Evolutionary conservation across 78 protist genomes (phyloP).

Genomic region (Dictyostelium purpureum): DNA sequence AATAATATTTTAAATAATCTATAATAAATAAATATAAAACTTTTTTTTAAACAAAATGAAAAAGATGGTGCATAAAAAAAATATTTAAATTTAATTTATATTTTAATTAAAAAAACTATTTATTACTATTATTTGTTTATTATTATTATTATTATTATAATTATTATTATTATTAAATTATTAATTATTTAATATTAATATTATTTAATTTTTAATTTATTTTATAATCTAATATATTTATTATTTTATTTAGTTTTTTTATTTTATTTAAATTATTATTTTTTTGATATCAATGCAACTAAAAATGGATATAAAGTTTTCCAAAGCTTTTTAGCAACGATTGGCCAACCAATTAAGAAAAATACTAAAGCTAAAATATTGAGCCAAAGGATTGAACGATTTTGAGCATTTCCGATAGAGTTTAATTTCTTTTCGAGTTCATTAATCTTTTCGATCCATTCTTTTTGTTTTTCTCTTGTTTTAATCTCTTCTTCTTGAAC

Average conservation of each 20-base stretch:
- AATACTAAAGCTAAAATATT: slow-evolving; percentile 33
- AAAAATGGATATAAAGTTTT: neutral
- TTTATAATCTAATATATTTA: too few species aligned
- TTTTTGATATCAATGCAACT: neutral
- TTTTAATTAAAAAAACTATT: neutral
- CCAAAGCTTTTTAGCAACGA: slow-evolving; percentile 43
- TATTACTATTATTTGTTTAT: neutral
- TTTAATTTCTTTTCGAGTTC: slow-evolving; percentile 36
- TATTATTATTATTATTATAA: neutral
- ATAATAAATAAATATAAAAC: too few species aligned
- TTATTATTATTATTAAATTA: neutral
- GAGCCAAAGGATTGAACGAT: slow-evolving; percentile 26
- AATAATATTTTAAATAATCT: too few species aligned
- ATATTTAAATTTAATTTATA: too few species aligned
- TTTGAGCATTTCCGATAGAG: neutral
- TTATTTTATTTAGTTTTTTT: neutral
- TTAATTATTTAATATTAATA: neutral
- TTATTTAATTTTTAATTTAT: neutral
- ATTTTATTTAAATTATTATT: neutral
- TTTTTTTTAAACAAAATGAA: too few species aligned
- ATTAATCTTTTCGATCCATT: slow-evolving; percentile 14
- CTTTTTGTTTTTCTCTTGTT: slow-evolving; percentile 59
- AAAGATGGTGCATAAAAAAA: too few species aligned
- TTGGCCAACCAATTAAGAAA: slow-evolving; percentile 73
- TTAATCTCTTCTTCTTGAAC: slow-evolving; percentile 55